phyloP scores from a whole-genome alignment of 2,329 filamentous ascomycete species.

The Aspergillus costaricaensis region DNA sequence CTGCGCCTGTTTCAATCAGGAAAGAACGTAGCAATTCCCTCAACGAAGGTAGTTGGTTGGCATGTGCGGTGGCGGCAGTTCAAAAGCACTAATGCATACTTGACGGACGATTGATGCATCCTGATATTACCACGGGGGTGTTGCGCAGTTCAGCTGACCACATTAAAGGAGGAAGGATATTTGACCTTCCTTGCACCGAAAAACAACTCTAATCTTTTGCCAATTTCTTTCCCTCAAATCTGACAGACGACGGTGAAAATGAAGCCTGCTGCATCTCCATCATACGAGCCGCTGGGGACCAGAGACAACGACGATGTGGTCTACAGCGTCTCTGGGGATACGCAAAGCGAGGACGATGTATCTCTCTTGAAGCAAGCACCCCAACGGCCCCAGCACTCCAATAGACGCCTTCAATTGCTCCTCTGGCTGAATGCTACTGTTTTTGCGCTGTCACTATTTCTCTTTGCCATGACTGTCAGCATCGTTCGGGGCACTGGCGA shows the following conservation, averaged over 20 bases:
- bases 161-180: neutral
- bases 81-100: too few relatives aligned
- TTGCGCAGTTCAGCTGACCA: too few relatives aligned
- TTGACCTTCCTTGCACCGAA: neutral
- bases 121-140: too few relatives aligned
- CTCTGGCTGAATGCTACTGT: neutral
- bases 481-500: neutral
- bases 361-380: neutral
- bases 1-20: too few relatives aligned
- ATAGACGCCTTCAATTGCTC: neutral
- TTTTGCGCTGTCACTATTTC: neutral
- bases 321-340: neutral
- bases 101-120: too few relatives aligned
- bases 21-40: too few relatives aligned
- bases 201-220: neutral
- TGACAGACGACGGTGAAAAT: neutral
- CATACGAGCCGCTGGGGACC: neutral
- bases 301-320: neutral
- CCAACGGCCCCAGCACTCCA: too few relatives aligned
- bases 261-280: neutral
- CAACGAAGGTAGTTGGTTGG: too few relatives aligned
- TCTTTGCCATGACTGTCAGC: neutral
- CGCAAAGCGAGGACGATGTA: neutral
- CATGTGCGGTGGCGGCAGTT: too few relatives aligned
- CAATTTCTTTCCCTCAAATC: neutral